These are phyloP conservation scores for Phytopythium ostracodes DNA, from an alignment of 352 stramenopile species.

Conservation along the genomic window DNA sequence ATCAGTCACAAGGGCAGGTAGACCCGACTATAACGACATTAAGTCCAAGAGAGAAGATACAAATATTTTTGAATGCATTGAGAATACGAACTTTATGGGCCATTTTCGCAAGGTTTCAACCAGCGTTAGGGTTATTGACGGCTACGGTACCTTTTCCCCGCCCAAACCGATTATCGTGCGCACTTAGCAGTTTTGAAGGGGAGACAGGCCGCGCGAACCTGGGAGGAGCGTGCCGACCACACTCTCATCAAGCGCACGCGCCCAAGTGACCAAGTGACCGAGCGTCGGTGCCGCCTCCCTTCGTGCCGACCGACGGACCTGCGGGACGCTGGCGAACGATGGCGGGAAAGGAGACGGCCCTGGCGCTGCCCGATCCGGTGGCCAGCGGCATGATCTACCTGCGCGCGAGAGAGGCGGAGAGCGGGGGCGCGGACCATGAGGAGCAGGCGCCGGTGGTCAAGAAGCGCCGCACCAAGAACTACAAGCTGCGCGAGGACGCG, in stretches of 20 bases:
- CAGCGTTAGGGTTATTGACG: neutral
- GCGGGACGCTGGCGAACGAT: neutral
- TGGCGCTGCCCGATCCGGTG: neutral
- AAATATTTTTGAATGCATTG: too few relatives aligned
- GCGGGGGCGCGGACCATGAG: slow-evolving; percentile 1
- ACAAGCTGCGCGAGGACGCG: slow-evolving; percentile 70
- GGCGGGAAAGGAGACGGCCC: neutral
- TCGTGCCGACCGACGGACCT: neutral
- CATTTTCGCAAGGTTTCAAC: neutral
- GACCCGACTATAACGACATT: neutral
- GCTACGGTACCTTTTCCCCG: neutral
- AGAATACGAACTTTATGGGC: neutral
- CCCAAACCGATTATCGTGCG: neutral
- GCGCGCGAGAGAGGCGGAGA: neutral
- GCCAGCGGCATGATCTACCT: neutral
- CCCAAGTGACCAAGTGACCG: neutral
- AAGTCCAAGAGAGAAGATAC: too few relatives aligned
- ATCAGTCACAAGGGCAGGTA: neutral
- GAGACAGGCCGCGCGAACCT: neutral
- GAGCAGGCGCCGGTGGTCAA: slow-evolving; percentile 39
- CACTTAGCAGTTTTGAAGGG: slow-evolving; percentile 4
- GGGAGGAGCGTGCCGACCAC: neutral
- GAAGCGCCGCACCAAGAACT: slow-evolving; percentile 84
- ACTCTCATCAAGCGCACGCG: neutral
- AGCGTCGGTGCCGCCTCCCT: too few relatives aligned